Evolutionary conservation across 2,329 filamentous ascomycete species (phyloP).

Genomic region (Plenodomus tracheiphilus): DNA sequence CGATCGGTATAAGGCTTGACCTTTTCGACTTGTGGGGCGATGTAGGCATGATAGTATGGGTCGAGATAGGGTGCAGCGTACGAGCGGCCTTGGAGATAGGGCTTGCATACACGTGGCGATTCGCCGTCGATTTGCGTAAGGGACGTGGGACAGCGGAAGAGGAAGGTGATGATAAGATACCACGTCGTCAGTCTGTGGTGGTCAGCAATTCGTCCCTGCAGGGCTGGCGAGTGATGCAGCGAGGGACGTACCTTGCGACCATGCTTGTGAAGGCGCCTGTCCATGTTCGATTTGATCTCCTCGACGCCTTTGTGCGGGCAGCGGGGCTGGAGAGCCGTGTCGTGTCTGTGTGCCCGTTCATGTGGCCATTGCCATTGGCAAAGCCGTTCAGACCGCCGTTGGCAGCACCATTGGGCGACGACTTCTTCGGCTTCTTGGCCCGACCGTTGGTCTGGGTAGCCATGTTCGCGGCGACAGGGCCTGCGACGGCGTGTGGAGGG

Average conservation of each 20-base stretch:
- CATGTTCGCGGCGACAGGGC: slow-evolving; percentile 31
- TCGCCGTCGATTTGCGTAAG: slow-evolving; percentile 67
- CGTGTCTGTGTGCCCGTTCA: slow-evolving; percentile 35
- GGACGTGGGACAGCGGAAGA: slow-evolving; percentile 79
- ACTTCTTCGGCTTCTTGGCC: slow-evolving; percentile 41
- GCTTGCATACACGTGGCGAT: slow-evolving; percentile 79
- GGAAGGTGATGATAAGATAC: slow-evolving; percentile 79
- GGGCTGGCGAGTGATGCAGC: neutral
- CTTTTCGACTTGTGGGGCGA: slow-evolving; percentile 77
- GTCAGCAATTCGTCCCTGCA: slow-evolving; percentile 4
- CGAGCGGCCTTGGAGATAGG: slow-evolving; percentile 70
- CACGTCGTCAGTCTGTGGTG: slow-evolving; percentile 69
- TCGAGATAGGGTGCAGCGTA: slow-evolving; percentile 73
- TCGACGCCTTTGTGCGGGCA: slow-evolving; percentile 15
- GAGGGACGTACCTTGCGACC: slow-evolving; percentile 31
- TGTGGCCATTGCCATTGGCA: slow-evolving; percentile 29
- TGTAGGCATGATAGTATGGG: slow-evolving; percentile 85
- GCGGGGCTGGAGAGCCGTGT: slow-evolving; percentile 23
- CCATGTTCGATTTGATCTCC: slow-evolving; percentile 25
- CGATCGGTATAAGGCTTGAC: slow-evolving; percentile 71
- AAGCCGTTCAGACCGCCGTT: slow-evolving; percentile 28
- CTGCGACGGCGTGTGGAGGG: slow-evolving; percentile 1
- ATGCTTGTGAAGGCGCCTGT: slow-evolving; percentile 37
- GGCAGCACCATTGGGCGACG: slow-evolving; percentile 26
- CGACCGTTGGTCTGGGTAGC: slow-evolving; percentile 43